Conservation (phyloP, 208 protist species). For the Balamuthia mandrillaris region DNA sequence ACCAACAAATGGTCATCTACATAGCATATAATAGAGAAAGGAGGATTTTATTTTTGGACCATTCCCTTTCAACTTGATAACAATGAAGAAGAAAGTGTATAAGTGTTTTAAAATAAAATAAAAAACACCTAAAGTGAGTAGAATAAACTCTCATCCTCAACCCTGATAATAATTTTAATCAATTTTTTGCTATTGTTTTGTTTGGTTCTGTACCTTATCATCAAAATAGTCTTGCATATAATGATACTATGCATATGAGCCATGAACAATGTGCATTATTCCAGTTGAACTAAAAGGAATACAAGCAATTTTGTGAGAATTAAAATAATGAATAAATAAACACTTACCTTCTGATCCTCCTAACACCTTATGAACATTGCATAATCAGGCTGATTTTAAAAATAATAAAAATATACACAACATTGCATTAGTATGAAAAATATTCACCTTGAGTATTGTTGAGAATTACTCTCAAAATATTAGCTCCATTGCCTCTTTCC, state of each 20-base stretch:
- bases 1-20: too few species aligned
- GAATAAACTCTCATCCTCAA: slow-evolving; percentile 93
- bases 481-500: too few species aligned
- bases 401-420: background rate
- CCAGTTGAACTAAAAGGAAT: background rate
- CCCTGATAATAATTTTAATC: slow-evolving; percentile 59
- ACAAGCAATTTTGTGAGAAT: background rate
- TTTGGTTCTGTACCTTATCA: slow-evolving; percentile 55
- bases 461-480: background rate
- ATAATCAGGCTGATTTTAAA: background rate
- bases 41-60: too few species aligned
- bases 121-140: too few species aligned
- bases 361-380: background rate
- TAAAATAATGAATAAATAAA: background rate
- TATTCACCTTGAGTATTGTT: background rate
- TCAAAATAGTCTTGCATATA: slow-evolving; percentile 87
- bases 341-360: slow-evolving; percentile 10
- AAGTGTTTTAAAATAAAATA: too few species aligned
- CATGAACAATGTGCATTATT: slow-evolving; percentile 63
- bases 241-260: slow-evolving; percentile 90
- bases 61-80: too few species aligned
- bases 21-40: too few species aligned
- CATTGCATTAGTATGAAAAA: background rate
- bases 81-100: too few species aligned
- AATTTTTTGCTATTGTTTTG: background rate